phyloP scores from a whole-genome alignment of 164 flowering plant species.

The Protea cynaroides region DNA sequence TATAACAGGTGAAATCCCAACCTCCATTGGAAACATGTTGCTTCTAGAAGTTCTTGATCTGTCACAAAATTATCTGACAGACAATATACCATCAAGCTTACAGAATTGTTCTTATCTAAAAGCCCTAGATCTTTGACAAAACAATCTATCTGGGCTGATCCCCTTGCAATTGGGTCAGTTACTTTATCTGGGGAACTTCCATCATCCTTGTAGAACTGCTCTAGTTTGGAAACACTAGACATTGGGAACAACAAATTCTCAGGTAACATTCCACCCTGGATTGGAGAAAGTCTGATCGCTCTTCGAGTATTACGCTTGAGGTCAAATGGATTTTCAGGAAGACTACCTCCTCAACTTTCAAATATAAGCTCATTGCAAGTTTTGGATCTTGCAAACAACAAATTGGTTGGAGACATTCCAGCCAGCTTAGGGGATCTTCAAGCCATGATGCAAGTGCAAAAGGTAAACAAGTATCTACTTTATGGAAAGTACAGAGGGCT shows the following conservation, averaged over 20 bases:
- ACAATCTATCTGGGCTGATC: conserved; percentile 33
- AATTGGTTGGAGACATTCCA: conserved; percentile 37
- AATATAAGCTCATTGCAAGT: conserved; percentile 27
- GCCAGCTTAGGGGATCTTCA: conserved; percentile 16
- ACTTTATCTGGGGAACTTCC: conserved; percentile 35
- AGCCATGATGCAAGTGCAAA: conserved; percentile 20
- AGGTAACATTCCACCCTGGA: conserved; percentile 34
- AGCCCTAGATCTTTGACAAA: conserved; percentile 32
- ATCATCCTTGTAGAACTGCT: conserved; percentile 21
- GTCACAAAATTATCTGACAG: conserved; percentile 31
- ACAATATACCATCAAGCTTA: conserved; percentile 36
- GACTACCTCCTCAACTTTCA: conserved; percentile 22
- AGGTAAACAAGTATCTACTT: conserved; percentile 10
- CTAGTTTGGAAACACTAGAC: conserved; percentile 33
- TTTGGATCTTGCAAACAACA: conserved; percentile 39
- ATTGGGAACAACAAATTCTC: conserved; percentile 29
- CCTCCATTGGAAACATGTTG: conserved; percentile 25
- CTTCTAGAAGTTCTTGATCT: conserved; percentile 34
- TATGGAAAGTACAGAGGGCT: conserved; percentile 23
- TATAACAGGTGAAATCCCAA: conserved; percentile 37
- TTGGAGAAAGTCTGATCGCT: conserved; percentile 14
- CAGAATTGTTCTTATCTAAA: conserved; percentile 25
- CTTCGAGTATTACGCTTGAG: conserved; percentile 30
- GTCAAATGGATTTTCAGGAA: conserved; percentile 25
- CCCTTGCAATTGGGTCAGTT: conserved; percentile 31